Conservation (phyloP, 257 asterid genomes). For the Solanum pennellii region DNA sequence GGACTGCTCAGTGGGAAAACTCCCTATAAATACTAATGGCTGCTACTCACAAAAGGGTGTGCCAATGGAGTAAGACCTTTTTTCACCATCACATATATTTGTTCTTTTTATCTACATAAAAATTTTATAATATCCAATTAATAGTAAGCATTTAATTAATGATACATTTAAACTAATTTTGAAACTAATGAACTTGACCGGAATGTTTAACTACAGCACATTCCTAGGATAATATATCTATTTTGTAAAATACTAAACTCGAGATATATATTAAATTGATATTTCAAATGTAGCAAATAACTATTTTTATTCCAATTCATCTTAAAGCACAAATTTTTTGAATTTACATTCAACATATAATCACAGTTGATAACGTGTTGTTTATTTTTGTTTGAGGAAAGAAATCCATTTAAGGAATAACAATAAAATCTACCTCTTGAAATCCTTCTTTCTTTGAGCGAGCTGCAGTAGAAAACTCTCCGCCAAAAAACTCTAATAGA, state of each 20-base stretch:
- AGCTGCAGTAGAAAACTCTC: neutral
- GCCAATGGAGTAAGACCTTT: neutral
- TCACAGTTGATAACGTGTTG: too few relatives aligned
- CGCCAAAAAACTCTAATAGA: neutral
- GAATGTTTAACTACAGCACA: neutral
- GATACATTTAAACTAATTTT: neutral
- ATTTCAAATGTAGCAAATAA: too few relatives aligned
- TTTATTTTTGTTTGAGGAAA: neutral
- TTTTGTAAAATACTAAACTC: neutral
- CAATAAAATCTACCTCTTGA: neutral
- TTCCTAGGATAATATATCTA: neutral
- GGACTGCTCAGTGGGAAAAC: conserved; percentile 17
- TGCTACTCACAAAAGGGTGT: neutral
- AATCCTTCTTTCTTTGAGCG: rapidly evolving
- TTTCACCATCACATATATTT: neutral
- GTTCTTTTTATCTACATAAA: neutral
- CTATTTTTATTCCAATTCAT: too few relatives aligned
- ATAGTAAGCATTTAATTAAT: neutral
- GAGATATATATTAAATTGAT: neutral
- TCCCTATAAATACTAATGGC: conserved; percentile 14
- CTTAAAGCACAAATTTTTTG: neutral
- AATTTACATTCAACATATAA: neutral
- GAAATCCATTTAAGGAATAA: neutral
- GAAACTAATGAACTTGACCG: neutral
- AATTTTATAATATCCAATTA: neutral